Conservation (phyloP, 306 rosid species). For the Ammopiptanthus mongolicus region DNA sequence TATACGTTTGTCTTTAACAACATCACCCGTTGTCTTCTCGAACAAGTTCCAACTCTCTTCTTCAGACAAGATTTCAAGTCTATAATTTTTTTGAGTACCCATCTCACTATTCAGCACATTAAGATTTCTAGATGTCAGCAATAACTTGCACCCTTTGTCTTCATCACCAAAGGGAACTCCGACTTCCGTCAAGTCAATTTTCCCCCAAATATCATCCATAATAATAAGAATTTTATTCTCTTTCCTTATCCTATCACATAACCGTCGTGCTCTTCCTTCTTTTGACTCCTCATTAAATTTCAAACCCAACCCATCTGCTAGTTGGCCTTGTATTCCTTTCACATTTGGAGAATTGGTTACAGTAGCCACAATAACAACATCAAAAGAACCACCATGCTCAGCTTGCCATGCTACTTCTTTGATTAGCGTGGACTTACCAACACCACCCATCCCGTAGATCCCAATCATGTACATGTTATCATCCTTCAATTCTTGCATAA, state of each 20-base stretch:
- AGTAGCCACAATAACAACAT: not conserved
- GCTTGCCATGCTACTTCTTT: slow-evolving; percentile 1
- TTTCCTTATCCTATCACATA: not conserved
- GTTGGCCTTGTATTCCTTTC: not conserved
- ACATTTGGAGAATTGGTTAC: not conserved
- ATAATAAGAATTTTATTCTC: not conserved
- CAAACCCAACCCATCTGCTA: not conserved
- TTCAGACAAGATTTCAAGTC: not conserved
- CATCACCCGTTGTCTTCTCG: not conserved
- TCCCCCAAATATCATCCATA: not conserved
- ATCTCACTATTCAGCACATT: not conserved
- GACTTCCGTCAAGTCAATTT: not conserved
- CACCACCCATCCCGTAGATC: slow-evolving; percentile 2
- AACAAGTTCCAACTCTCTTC: not conserved
- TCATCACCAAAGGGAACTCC: not conserved
- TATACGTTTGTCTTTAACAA: not conserved
- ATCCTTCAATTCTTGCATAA: not conserved
- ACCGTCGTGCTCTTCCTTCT: not conserved
- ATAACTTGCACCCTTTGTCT: not conserved
- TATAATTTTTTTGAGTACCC: not conserved
- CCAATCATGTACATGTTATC: not conserved
- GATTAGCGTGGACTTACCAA: not conserved
- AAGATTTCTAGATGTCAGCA: not conserved
- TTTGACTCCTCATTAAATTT: not conserved
- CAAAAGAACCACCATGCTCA: not conserved